These are phyloP conservation scores for Nectriaceae sp. DNA, from an alignment of 2,329 filamentous ascomycete genomes.

Conservation along the genomic window DNA sequence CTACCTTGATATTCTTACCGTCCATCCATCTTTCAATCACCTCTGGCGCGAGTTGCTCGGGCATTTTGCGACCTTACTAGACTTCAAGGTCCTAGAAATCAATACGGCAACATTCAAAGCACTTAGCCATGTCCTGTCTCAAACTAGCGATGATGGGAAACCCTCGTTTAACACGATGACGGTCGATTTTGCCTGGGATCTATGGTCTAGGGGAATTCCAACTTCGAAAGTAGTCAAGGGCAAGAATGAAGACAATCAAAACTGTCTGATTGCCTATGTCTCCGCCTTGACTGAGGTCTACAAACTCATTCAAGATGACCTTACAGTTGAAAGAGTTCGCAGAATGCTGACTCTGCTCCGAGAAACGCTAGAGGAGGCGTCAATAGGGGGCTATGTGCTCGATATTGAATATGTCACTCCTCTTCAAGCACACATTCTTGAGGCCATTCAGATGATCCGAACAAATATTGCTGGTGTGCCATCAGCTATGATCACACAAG, in stretches of 20 bases:
- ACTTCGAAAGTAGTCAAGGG: constrained; percentile 36
- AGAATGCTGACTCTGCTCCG: constrained; percentile 73
- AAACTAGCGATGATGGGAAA: constrained; percentile 44
- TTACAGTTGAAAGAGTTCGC: constrained; percentile 63
- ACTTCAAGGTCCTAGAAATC: constrained; percentile 66
- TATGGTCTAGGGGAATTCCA: constrained; percentile 71
- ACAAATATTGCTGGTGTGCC: constrained; percentile 67
- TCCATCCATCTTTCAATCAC: constrained; percentile 65
- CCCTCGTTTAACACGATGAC: constrained; percentile 51
- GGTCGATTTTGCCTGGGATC: constrained; percentile 64
- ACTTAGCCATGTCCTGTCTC: constrained; percentile 62
- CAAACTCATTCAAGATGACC: constrained; percentile 64
- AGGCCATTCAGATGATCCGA: constrained; percentile 66
- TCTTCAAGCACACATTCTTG: constrained; percentile 70
- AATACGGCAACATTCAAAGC: constrained; percentile 72
- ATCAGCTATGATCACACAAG: constrained; percentile 66
- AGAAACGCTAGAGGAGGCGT: constrained; percentile 70
- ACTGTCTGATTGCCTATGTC: constrained; percentile 83
- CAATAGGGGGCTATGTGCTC: constrained; percentile 65
- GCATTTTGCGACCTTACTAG: constrained; percentile 66
- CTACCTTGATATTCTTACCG: constrained; percentile 72
- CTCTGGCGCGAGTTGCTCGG: constrained; percentile 76
- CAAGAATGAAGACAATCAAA: constrained; percentile 68
- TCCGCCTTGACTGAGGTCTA: constrained; percentile 77
- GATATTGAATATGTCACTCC: constrained; percentile 75